Evolutionary conservation across 768 basidiomycete genomes (phyloP), one percentile per base, ranked within the genome.

Genomic region (Pisolithus marmoratus): DNA sequence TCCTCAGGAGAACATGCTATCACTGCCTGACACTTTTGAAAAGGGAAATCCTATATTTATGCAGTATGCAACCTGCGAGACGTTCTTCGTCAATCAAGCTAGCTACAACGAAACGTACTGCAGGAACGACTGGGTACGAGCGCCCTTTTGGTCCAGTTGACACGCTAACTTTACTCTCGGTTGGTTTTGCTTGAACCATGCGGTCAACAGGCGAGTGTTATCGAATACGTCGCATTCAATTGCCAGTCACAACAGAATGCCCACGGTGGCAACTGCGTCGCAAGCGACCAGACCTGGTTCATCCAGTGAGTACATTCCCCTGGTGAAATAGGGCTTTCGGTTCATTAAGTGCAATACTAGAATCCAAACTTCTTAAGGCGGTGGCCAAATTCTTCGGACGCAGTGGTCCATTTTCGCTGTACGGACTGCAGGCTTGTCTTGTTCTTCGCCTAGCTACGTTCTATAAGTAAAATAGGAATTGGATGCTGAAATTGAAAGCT

Each of bases 41-140:
- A 41, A 55, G 36, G 54, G 50, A 48, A 34, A 20, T 3, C 8
- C 50, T 11, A 48, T 52, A 40, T 52, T 37, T 42, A 69, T 80
- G 73, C 60, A 67, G 24, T 79, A 68, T 59, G 46, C 60, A 17
- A 70, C 63, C 55, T 79, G 76, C 66, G 60, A 68, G 54, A 70
- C 74, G n/a, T 78, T 77, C 67, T 75, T 79, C 63, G 61, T 75
- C 37, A 78, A 80, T 59, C 78, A 78, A 58, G 73, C 73, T 48
- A 53, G 62, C 52, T 61, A 49, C 23, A 55, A 64, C 20, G 55
- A 77, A 24, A 62, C 63, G n/a, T 80, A 75, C 59, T 78, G 77
- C 58, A 71, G 76, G 34, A 70, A 64, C 12, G 72, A 76, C 57
- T 79, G 73, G 72, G 76, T 78, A 60, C 26, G 70, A 53, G 22